phyloP scores from a whole-genome alignment of 2,329 filamentous ascomycete genomes.

The Trichoderma afroharzianum region DNA sequence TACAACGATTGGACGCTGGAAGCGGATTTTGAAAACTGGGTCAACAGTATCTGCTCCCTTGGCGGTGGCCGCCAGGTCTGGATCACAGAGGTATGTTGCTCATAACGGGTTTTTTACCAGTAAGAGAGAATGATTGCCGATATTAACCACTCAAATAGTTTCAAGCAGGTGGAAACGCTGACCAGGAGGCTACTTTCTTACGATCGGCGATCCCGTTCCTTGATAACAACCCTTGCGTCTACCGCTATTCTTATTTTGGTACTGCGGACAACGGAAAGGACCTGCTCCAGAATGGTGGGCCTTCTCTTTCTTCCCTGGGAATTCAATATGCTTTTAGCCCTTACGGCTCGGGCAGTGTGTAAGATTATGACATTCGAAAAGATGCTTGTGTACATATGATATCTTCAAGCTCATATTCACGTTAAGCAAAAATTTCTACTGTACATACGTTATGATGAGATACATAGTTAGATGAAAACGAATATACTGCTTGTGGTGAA shows the following conservation, averaged over 20 bases:
- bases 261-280: constrained; percentile 18
- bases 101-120: background rate
- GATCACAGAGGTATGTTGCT: constrained; percentile 39
- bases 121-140: background rate
- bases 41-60: constrained; percentile 36
- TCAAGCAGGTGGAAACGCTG: constrained; percentile 33
- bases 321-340: background rate
- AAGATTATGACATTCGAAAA: background rate
- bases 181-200: constrained; percentile 39
- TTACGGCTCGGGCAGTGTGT: background rate
- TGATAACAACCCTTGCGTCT: constrained; percentile 36
- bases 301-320: background rate
- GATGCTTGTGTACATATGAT: background rate
- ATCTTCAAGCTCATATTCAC: background rate
- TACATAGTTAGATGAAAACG: background rate
- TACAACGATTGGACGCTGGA: constrained; percentile 37
- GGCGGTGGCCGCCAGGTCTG: constrained; percentile 38
- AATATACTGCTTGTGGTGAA: background rate
- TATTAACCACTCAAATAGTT: constrained; percentile 12
- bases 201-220: constrained; percentile 41
- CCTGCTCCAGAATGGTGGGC: background rate
- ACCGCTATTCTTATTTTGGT: constrained; percentile 39
- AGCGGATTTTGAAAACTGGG: constrained; percentile 41
- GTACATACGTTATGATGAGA: background rate
- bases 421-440: background rate